Evolutionary conservation across 2,329 filamentous ascomycete species (phyloP), one percentile per base, ranked within the genome.

Genomic region (Allantophomopsis cytisporea): DNA sequence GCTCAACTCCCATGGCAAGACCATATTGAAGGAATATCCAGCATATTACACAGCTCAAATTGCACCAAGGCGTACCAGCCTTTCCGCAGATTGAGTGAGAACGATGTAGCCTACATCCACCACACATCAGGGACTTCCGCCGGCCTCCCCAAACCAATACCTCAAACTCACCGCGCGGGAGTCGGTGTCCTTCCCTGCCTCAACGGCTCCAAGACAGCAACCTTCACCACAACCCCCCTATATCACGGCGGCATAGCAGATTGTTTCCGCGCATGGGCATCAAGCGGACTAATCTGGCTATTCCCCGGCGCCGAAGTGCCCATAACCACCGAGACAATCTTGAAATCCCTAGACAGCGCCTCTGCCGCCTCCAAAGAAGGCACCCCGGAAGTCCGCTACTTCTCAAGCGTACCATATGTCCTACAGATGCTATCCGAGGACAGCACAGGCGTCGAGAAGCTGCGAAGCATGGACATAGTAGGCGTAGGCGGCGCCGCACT

Each of bases 231-330:
- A 0, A 81, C 76, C 2, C 76, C 77, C 0, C 60, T 81, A 0
- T 81, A 79, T 45, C 75, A 80, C 46, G 77, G 76, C 2, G 77
- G 76, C 0, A 63, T 79, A 7, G 72, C 76, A 1, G 77, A 81
- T 50, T 63, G 71, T 15, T 69, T 80, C 35, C 60, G 76, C 37
- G 65, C 73, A 0, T 80, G 76, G 75, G 69, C 71, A 1, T 74
- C 71, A 41, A 64, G 63, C 14, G 67, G 72, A 0, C 54, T 70
- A 47, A 70, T 80, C 2, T 80, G 73, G 70, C 59, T 80, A 8
- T 81, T 80, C 44, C 74, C 76, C 0, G 66, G 70, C 15, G 66
- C 66, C 2, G 55, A 61, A 5, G 54, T 64, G 0, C 73, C 76
- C 0, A 69, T 80, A 13, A 80, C 75, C 0, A 62, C 65, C 3